Evolutionary conservation across 106 monocot genomes (phyloP).

Genomic region (Triglochin maritima): DNA sequence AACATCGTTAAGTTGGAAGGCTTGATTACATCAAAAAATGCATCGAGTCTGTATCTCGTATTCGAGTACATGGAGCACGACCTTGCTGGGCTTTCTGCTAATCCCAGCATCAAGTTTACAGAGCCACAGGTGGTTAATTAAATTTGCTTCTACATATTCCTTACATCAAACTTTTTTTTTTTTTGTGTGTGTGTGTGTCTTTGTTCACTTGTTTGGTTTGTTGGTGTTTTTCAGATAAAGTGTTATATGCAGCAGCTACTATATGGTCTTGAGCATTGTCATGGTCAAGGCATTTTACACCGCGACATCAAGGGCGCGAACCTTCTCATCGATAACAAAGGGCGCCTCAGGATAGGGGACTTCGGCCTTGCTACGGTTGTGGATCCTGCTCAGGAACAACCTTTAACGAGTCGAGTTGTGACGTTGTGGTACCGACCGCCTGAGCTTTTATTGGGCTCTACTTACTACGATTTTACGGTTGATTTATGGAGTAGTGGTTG

Average conservation of each 20-base stretch:
- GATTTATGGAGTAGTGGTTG: constrained; percentile 89
- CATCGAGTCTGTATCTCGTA: constrained; percentile 4
- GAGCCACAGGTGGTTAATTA: constrained; percentile 1
- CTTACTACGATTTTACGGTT: constrained; percentile 52
- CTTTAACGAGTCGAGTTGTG: constrained; percentile 71
- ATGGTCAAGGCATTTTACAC: constrained; percentile 56
- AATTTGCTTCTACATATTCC: no score
- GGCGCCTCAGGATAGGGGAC: constrained; percentile 64
- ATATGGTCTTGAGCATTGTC: constrained; percentile 68
- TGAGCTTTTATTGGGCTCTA: constrained; percentile 74
- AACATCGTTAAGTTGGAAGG: constrained; percentile 6
- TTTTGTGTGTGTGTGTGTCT: background rate
- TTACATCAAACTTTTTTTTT: background rate
- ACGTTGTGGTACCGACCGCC: constrained; percentile 89
- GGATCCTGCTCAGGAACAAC: constrained; percentile 37
- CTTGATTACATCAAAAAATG: constrained; percentile 1
- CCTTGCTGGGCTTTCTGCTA: constrained; percentile 4
- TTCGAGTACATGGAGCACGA: constrained; percentile 10
- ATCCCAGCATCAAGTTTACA: background rate
- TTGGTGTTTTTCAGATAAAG: constrained; percentile 40
- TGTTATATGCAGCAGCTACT: constrained; percentile 76
- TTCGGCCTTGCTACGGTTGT: constrained; percentile 61
- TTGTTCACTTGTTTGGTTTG: background rate
- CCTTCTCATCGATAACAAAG: constrained; percentile 58
- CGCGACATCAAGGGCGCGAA: constrained; percentile 90